Conservation (phyloP, 192 early-diverging fungal genomes). For the Thamnidium elegans region DNA sequence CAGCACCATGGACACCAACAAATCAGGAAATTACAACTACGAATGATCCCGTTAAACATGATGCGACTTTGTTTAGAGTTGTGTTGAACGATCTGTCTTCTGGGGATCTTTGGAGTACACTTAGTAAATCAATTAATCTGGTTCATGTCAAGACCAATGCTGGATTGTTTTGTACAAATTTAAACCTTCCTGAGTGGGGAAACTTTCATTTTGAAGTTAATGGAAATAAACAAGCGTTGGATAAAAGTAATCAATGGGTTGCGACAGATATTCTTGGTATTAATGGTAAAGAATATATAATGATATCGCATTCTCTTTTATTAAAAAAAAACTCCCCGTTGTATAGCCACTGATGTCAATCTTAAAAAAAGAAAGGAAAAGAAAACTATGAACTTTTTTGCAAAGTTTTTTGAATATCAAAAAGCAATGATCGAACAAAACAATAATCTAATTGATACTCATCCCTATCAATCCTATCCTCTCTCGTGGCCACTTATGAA, state of each 20-base stretch:
- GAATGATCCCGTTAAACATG: conserved; percentile 49
- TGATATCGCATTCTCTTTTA: neutral
- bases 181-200: conserved; percentile 84
- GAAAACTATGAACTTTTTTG: conserved; percentile 65
- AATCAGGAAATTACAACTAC: conserved; percentile 66
- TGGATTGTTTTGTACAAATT: conserved; percentile 68
- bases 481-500: conserved; percentile 85
- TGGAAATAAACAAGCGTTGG: conserved; percentile 82
- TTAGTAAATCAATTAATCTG: conserved; percentile 66
- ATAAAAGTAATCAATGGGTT: conserved; percentile 74
- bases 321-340: too few species aligned
- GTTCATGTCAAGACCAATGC: conserved; percentile 79
- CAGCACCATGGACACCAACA: conserved; percentile 58
- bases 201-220: conserved; percentile 87
- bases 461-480: conserved; percentile 86
- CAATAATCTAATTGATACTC: conserved; percentile 79
- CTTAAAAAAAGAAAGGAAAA: conserved; percentile 45
- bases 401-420: conserved; percentile 89
- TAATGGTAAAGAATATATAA: conserved; percentile 48
- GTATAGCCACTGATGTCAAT: conserved; percentile 43
- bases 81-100: conserved; percentile 52
- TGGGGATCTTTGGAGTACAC: conserved; percentile 50
- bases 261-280: conserved; percentile 75
- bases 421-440: conserved; percentile 88
- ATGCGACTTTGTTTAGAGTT: conserved; percentile 61